These are phyloP conservation scores for Leucocoprinus leucothites DNA, from an alignment of 768 basidiomycete species.

Conservation along the genomic window DNA sequence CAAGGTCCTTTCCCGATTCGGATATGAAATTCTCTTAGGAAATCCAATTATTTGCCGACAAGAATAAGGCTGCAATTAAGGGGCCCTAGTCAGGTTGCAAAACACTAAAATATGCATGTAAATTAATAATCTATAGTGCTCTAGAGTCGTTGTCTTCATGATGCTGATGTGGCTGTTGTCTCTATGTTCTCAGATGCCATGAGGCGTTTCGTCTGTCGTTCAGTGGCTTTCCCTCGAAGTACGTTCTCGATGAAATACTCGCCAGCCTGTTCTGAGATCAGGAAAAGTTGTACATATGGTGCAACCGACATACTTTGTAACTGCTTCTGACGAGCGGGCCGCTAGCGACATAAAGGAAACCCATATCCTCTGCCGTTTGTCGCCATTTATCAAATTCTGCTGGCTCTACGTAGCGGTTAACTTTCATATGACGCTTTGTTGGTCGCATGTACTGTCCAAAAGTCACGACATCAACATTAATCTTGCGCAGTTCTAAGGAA, in stretches of 20 bases:
- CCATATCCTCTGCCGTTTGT: constrained; percentile 84
- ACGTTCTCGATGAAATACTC: constrained; percentile 96
- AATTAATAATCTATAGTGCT: background rate
- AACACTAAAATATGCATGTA: background rate
- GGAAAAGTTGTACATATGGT: constrained; percentile 1
- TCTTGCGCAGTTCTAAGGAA: constrained; percentile 73
- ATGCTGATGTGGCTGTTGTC: background rate
- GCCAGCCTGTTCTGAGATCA: constrained; percentile 64
- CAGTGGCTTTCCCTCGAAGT: constrained; percentile 54
- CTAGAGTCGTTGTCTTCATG: too few relatives aligned
- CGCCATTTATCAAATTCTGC: constrained; percentile 93
- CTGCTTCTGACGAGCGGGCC: constrained; percentile 95
- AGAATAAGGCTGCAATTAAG: too few relatives aligned
- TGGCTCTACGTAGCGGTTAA: constrained; percentile 93
- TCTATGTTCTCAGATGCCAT: constrained; percentile 1
- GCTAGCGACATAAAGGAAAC: constrained; percentile 96
- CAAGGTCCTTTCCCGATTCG: too few relatives aligned
- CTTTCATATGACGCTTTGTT: constrained; percentile 99
- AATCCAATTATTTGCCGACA: too few relatives aligned
- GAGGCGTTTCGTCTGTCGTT: constrained; percentile 16
- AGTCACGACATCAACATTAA: constrained; percentile 94
- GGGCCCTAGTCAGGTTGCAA: too few relatives aligned
- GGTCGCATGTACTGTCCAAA: constrained; percentile 99
- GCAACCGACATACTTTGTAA: constrained; percentile 75
- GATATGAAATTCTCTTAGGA: too few relatives aligned